These are phyloP conservation scores for Sarocladium oryzae DNA, from an alignment of 2,329 filamentous ascomycete genomes.

Conservation along the genomic window DNA sequence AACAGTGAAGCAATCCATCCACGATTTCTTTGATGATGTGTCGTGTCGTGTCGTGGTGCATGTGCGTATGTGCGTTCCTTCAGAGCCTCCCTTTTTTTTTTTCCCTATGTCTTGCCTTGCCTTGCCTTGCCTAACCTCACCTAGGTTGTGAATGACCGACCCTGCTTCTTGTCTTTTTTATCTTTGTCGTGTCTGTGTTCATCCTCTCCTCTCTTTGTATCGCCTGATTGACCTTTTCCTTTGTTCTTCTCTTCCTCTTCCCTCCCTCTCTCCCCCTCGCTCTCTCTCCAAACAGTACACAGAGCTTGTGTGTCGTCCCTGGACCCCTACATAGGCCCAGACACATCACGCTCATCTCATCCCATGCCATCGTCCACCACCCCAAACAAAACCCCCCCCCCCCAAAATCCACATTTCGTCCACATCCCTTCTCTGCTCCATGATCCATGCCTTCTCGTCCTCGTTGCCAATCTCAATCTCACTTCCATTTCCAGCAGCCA, in stretches of 20 bases:
- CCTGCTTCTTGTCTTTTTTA: background rate
- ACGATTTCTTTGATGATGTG: background rate
- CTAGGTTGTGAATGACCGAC: background rate
- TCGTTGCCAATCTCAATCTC: slow-evolving; percentile 3
- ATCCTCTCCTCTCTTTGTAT: background rate
- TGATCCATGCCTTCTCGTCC: background rate
- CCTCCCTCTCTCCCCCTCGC: too few relatives aligned
- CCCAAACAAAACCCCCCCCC: background rate
- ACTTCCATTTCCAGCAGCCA: slow-evolving; percentile 1
- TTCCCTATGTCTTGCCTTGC: background rate
- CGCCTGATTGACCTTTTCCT: too few relatives aligned
- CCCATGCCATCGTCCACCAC: background rate
- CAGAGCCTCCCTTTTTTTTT: background rate
- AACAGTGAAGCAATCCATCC: background rate
- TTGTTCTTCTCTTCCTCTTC: too few relatives aligned
- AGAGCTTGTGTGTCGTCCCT: background rate
- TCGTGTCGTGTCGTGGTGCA: background rate
- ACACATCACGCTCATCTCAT: background rate
- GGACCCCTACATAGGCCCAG: background rate
- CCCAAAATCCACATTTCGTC: too few relatives aligned
- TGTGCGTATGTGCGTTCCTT: background rate
- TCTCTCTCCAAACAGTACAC: too few relatives aligned
- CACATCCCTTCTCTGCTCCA: background rate
- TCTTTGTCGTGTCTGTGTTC: background rate
- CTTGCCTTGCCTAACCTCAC: background rate